Evolutionary conservation across 768 basidiomycete species (phyloP).

Genomic region (Asterophora lycoperdoides): DNA sequence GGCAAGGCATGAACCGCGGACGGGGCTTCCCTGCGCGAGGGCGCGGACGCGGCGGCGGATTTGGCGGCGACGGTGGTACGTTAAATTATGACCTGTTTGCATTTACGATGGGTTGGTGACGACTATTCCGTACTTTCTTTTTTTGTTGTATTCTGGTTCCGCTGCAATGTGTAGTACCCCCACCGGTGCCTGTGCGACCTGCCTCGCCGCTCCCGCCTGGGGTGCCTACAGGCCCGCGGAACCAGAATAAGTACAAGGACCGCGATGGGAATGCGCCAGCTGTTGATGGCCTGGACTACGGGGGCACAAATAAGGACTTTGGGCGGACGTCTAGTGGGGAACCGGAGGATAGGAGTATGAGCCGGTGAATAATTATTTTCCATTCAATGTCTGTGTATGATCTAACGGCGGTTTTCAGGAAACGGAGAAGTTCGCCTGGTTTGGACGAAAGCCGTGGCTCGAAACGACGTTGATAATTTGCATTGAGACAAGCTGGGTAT

Average conservation of each 20-base stretch:
- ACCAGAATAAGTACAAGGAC: conserved; percentile 89
- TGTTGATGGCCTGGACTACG: conserved; percentile 87
- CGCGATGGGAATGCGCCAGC: conserved; percentile 81
- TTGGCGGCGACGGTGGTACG: conserved; percentile 35
- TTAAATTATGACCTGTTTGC: conserved; percentile 12
- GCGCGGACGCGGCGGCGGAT: conserved; percentile 42
- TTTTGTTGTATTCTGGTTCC: neutral
- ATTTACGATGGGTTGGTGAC: conserved; percentile 14
- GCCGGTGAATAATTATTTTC: conserved; percentile 41
- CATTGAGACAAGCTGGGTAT: neutral
- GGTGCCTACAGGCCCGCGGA: conserved; percentile 84
- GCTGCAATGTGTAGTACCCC: conserved; percentile 23
- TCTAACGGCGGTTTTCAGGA: conserved; percentile 35
- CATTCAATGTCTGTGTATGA: neutral
- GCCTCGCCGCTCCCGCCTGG: conserved; percentile 83
- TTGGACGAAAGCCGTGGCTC: conserved; percentile 64
- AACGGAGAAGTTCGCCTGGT: conserved; percentile 70
- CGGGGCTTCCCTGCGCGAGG: conserved; percentile 38
- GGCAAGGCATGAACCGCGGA: conserved; percentile 37
- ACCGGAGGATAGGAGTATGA: conserved; percentile 61
- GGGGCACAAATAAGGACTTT: conserved; percentile 47
- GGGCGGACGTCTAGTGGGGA: conserved; percentile 62
- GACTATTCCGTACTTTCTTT: conserved; percentile 6
- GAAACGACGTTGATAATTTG: conserved; percentile 55
- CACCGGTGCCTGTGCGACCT: conserved; percentile 61